These are phyloP conservation scores for Neurospora hispaniola DNA, from an alignment of 495 filamentous ascomycete genomes.

Conservation along the genomic window DNA sequence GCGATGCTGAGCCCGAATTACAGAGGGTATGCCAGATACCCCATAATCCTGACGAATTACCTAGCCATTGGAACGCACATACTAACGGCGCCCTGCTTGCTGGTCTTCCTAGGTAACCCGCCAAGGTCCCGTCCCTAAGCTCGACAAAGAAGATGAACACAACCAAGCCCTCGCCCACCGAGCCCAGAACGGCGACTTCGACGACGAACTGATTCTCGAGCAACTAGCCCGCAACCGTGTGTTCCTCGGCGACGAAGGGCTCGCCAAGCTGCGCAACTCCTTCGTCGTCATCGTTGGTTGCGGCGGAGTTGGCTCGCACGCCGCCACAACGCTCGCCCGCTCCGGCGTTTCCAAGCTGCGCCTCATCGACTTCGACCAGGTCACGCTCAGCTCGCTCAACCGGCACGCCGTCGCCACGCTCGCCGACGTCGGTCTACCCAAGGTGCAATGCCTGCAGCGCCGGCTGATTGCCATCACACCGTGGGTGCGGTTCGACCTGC, in stretches of 20 bases:
- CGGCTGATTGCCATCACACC: constrained; percentile 76
- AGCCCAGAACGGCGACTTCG: constrained; percentile 80
- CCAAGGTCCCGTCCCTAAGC: constrained; percentile 49
- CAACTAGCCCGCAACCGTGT: constrained; percentile 91
- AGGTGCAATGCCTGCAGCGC: constrained; percentile 72
- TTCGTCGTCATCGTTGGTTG: constrained; percentile 88
- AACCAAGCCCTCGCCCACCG: constrained; percentile 65
- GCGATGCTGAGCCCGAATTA: constrained; percentile 19
- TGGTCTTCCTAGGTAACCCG: constrained; percentile 54
- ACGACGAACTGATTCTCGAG: constrained; percentile 90
- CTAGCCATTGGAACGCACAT: not conserved
- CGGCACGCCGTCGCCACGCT: constrained; percentile 89
- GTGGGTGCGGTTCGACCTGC: constrained; percentile 83
- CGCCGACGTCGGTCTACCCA: constrained; percentile 88
- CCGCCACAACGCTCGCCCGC: constrained; percentile 71
- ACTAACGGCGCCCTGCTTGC: not conserved
- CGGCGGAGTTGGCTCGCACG: constrained; percentile 91
- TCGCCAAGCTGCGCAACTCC: constrained; percentile 63
- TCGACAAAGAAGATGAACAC: constrained; percentile 64
- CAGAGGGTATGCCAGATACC: constrained; percentile 18
- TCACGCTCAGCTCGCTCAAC: constrained; percentile 85
- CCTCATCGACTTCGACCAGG: constrained; percentile 96
- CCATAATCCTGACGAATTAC: not conserved
- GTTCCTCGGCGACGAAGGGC: constrained; percentile 76
- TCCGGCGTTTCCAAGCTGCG: constrained; percentile 81